Evolutionary conservation across 176 grass and related monocot species (phyloP), one percentile per base, ranked within the genome.

Genomic region (Musa acuminata): DNA sequence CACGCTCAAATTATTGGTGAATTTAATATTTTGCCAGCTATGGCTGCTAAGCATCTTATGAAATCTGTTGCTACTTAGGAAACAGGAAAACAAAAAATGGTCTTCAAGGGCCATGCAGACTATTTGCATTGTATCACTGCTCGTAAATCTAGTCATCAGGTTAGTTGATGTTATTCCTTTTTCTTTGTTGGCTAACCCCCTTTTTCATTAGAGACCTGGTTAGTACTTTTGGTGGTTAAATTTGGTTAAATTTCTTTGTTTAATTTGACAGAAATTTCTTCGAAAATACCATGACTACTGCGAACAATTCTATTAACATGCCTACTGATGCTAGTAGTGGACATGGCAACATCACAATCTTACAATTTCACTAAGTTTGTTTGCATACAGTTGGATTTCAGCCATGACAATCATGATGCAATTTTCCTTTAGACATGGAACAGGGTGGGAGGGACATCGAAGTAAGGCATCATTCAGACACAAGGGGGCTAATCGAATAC

Each of bases 11-110:
- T 53, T 54, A 55, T 29, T 25, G 17, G 72, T 73, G n/a, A 26
- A 25, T n/a, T 54, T 23, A 50, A 55, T 54, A 55, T 55, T 57
- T 55, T 55, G 52, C 13, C 68, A 67, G 67, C 55, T 89, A 63
- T 68, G 17, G 13, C 66, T 17, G 7, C 13, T 68, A 68, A 49
- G 35, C 66, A 50, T 19, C 35, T 51, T 19, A 69, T 69, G 67
- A 50, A 17, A 17, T 70, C 43, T 70, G 50, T 70, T 70, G 35
- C 29, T 16, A 19, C 63, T 50, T 50, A 98, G 94, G 87, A 86
- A 72, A 93, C 84, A 13, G 78, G 90, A 51, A 93, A 91, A 88
- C 85, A 90, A 81, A 98, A 98, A 87, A 67, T 89, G 72, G 85
- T 84, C 43, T 98, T 93, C 79, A 90, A 71, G 75, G 94, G 94